phyloP scores from a whole-genome alignment of 345 rosid species.

The Eucalyptus pauciflora region DNA sequence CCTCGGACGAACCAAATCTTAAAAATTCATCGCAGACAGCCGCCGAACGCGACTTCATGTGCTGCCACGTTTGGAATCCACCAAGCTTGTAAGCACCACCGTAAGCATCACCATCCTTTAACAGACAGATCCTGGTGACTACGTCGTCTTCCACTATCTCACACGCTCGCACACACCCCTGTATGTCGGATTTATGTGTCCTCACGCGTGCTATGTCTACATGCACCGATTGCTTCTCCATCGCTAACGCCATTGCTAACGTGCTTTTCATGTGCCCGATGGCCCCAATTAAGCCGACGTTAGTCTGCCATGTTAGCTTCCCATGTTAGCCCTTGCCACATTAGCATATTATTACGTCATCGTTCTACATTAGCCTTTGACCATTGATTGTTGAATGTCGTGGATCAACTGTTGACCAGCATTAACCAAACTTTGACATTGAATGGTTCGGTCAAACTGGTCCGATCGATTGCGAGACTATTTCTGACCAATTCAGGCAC shows the following conservation, averaged over 20 bases:
- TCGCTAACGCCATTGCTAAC: neutral
- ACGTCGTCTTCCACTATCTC: neutral
- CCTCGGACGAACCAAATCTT: neutral
- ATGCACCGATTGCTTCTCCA: neutral
- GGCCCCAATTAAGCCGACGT: neutral
- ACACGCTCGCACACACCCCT: neutral
- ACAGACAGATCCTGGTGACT: neutral
- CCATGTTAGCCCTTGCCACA: neutral
- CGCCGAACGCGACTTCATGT: neutral
- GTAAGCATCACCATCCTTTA: neutral
- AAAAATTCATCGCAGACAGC: neutral
- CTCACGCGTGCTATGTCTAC: neutral
- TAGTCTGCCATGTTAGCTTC: neutral
- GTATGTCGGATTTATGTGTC: neutral
- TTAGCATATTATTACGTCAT: neutral
- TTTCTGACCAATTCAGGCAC: neutral
- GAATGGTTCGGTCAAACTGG: neutral
- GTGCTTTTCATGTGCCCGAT: neutral
- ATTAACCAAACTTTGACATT: neutral
- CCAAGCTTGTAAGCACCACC: neutral
- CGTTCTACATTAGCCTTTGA: neutral
- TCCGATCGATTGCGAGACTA: neutral
- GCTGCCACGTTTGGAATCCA: neutral
- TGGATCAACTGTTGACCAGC: fast-evolving
- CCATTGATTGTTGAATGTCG: neutral